Conservation (phyloP, 257 asterid genomes). For the Penstemon barbatus region DNA sequence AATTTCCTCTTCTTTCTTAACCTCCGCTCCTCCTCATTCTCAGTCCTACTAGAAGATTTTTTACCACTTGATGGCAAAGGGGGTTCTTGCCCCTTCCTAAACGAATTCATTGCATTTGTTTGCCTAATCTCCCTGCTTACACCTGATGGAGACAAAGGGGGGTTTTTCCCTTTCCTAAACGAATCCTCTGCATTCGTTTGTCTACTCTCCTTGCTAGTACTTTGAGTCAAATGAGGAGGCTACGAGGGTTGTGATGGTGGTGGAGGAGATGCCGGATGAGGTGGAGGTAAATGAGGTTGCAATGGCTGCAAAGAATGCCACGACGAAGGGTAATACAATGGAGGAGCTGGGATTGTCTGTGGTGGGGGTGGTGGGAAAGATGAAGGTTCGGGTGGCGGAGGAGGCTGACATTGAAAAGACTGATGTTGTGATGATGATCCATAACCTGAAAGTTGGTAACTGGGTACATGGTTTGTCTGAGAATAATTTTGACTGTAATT, state of each 20-base stretch:
- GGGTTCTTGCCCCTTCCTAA: constrained; percentile 31
- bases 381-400: constrained; percentile 71
- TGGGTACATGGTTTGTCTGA: constrained; percentile 53
- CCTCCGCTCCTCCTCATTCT: constrained; percentile 95
- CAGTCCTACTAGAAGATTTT: constrained; percentile 52
- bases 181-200: too few species aligned
- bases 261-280: constrained; percentile 69
- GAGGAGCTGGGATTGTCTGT: constrained; percentile 56
- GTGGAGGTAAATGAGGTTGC: constrained; percentile 42
- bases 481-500: constrained; percentile 45
- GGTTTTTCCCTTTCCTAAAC: too few species aligned
- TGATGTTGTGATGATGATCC: constrained; percentile 50
- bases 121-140: too few species aligned
- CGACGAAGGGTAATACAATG: constrained; percentile 44
- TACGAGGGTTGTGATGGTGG: constrained; percentile 65
- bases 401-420: constrained; percentile 58
- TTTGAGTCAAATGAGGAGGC: constrained; percentile 34
- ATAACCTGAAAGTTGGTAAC: constrained; percentile 40
- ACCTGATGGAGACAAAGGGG: too few species aligned
- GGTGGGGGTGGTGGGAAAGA: constrained; percentile 62
- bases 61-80: constrained; percentile 53
- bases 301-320: constrained; percentile 54
- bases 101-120: too few species aligned
- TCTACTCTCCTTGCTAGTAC: not conserved
- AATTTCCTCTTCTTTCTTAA: constrained; percentile 70